phyloP scores from a whole-genome alignment of 2,329 filamentous ascomycete genomes.

The Aspergillus clavatus region DNA sequence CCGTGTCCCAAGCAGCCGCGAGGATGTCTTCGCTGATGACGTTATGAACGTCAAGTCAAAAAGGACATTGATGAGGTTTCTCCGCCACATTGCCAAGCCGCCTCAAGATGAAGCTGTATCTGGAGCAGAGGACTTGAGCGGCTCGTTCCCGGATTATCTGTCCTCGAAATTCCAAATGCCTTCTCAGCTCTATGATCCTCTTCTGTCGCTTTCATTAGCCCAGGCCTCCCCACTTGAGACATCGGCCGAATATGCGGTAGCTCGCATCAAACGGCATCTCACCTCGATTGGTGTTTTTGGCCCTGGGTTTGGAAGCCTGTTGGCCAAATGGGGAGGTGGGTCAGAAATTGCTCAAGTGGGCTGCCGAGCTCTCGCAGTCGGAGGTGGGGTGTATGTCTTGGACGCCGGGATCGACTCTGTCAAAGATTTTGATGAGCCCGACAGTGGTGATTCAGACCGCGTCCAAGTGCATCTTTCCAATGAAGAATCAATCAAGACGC shows the following conservation, averaged over 20 bases:
- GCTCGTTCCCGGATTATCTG: constrained; percentile 45
- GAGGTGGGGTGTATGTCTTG: constrained; percentile 84
- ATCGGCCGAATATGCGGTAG: constrained; percentile 64
- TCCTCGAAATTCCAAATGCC: constrained; percentile 62
- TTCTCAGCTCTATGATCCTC: constrained; percentile 58
- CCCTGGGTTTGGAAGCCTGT: constrained; percentile 79
- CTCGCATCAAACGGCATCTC: constrained; percentile 71
- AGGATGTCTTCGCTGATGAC: constrained; percentile 81
- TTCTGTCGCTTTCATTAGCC: constrained; percentile 69
- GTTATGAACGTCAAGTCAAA: constrained; percentile 75
- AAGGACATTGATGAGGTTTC: constrained; percentile 83
- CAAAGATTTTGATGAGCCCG: constrained; percentile 8
- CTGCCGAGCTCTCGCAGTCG: constrained; percentile 85
- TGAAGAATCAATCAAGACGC: constrained; percentile 35
- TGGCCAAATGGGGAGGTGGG: constrained; percentile 88
- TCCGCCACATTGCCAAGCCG: constrained; percentile 70
- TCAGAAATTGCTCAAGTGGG: constrained; percentile 87
- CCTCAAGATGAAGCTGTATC: constrained; percentile 51
- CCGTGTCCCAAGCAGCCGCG: constrained; percentile 79
- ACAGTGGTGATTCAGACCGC: constrained; percentile 15
- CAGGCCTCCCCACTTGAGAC: constrained; percentile 52
- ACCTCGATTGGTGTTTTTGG: constrained; percentile 84
- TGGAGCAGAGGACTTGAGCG: constrained; percentile 53
- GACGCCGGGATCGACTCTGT: constrained; percentile 58
- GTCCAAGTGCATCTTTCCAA: constrained; percentile 32